phyloP scores from a whole-genome alignment of 75 land plant species.

The Pinus tabuliformis region DNA sequence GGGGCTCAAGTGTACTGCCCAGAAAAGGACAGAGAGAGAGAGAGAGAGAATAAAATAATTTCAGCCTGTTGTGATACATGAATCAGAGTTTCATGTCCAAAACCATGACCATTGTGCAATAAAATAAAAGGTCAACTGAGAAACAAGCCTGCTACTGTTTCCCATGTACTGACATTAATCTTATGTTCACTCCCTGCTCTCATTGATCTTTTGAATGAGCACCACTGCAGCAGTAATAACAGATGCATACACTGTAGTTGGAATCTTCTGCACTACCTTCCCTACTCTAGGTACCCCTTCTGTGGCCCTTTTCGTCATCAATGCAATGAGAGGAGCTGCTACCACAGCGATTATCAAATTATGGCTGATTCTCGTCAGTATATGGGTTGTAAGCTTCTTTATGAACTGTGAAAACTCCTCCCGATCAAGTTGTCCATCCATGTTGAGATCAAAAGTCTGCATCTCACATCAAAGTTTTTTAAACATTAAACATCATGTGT shows the following conservation, averaged over 20 bases:
- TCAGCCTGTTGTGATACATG: not conserved
- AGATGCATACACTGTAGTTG: conserved; percentile 68
- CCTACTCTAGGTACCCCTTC: conserved; percentile 76
- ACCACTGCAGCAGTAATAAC: conserved; percentile 53
- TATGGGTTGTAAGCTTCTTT: conserved; percentile 45
- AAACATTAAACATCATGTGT: not conserved
- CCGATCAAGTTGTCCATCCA: conserved; percentile 64
- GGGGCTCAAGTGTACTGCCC: too few species aligned
- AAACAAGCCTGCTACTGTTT: not conserved
- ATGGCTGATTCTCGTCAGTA: conserved; percentile 36
- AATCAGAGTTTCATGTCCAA: not conserved
- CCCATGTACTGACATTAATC: not conserved
- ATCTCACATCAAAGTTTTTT: not conserved
- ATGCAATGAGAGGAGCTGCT: conserved; percentile 68
- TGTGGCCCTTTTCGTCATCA: conserved; percentile 65
- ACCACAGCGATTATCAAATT: conserved; percentile 58
- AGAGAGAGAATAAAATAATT: too few species aligned
- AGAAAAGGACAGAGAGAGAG: too few species aligned
- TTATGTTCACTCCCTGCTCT: not conserved
- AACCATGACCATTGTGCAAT: not conserved
- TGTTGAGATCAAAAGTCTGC: conserved; percentile 65
- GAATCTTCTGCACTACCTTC: conserved; percentile 60
- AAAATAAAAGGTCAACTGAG: not conserved
- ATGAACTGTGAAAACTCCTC: conserved; percentile 68
- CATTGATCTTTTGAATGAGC: conserved; percentile 19